Conservation (phyloP, 371 early-diverging fungal species). For the Nematocida sp. region DNA sequence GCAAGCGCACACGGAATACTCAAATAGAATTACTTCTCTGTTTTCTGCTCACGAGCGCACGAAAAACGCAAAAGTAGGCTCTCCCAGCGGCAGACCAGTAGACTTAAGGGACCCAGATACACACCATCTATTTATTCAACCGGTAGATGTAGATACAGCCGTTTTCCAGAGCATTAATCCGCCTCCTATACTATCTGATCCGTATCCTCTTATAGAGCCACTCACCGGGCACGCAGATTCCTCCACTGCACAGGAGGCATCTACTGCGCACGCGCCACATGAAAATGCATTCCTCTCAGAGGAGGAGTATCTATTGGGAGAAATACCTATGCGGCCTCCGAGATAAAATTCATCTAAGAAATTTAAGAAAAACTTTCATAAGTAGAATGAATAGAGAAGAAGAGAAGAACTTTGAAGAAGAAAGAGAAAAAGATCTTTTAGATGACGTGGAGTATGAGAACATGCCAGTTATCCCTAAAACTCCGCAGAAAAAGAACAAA, state of each 20-base stretch:
- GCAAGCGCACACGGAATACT: neutral
- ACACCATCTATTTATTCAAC: neutral
- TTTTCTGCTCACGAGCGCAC: neutral
- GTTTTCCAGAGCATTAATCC: neutral
- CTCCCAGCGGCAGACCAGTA: neutral
- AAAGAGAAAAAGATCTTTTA: slow-evolving; percentile 1
- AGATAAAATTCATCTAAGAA: neutral
- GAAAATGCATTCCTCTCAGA: no score
- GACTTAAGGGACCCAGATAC: slow-evolving; percentile 1
- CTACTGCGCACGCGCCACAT: no score
- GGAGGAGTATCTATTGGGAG: no score
- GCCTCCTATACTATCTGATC: neutral
- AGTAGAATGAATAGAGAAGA: neutral
- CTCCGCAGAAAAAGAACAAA: slow-evolving; percentile 44
- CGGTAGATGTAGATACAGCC: neutral
- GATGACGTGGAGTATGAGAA: slow-evolving; percentile 18
- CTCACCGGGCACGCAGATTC: no score
- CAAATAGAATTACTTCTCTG: neutral
- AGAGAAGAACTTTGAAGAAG: neutral
- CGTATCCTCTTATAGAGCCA: no score
- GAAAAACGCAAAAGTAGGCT: neutral
- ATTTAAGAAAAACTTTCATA: neutral
- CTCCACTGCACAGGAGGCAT: no score
- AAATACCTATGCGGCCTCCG: slow-evolving; percentile 7
- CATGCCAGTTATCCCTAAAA: slow-evolving; percentile 5